Evolutionary conservation across 1,284 basidiomycete species (phyloP), one percentile per base, ranked within the genome.

Genomic region (Irpex sp.): DNA sequence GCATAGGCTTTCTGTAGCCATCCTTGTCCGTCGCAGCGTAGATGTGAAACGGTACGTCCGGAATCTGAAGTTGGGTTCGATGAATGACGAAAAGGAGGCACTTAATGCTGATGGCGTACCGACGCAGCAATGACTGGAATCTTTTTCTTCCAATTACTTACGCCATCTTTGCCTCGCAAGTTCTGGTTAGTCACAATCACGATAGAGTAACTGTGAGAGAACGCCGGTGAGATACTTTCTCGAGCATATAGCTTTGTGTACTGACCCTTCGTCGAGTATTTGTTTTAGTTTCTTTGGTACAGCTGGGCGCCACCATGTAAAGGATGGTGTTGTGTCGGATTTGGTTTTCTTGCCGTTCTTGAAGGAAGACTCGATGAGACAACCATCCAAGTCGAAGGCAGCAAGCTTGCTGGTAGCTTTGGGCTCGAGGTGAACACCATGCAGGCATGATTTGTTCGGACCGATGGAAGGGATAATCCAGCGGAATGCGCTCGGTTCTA

Each of bases 381-480:
- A 96, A 0, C 93, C 94, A 72, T 97, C 95, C 4, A 97, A 78
- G 72, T 97, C 94, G 69, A 95, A 94, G 5, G 89, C 83, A 4
- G 94, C 92, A 17, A 96, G 82, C 66, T 87, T 89, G 6, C 77
- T 34, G 1, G 75, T 77, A 8, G 77, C 74, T 13, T 74, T 71
- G 0, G 91, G 88, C 4, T 73, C 69, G 5, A 86, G 77, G 72
- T 89, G 82, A 40, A 82, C 69, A 8, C 82, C 91, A 68, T 91
- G 82, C 31, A 91, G 76, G 76, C 89, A 91, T 2, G 87, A 83
- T 3, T 78, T 75, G 13, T 79, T 78, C 3, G 78, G 76, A 1
- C 88, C 88, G 9, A 89, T 74, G 6, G 78, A 68, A 4, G 87
- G 77, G 13, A 79, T 76, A 58, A 85, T 75, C 89, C 89, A 91